phyloP scores from a whole-genome alignment of 1,284 basidiomycete species.

The Leucocoprinus gongylophorus region DNA sequence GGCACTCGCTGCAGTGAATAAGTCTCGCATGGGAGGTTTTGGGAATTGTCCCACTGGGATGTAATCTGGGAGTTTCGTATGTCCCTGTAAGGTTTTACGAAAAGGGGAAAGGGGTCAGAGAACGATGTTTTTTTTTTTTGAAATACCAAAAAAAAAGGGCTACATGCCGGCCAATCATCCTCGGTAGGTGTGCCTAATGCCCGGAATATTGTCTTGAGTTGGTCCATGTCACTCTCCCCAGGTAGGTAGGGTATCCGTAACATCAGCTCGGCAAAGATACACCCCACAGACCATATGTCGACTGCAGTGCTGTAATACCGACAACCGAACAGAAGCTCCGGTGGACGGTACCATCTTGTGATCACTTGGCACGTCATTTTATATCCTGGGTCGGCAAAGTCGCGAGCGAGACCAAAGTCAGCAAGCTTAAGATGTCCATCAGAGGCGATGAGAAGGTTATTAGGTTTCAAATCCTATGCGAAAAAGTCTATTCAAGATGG shows the following conservation, averaged over 20 bases:
- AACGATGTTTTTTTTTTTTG: no score
- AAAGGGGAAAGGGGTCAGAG: no score
- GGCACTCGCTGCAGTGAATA: constrained; percentile 87
- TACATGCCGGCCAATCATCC: constrained; percentile 87
- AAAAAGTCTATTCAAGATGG: neutral
- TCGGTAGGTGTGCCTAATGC: constrained; percentile 95
- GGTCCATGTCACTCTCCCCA: constrained; percentile 94
- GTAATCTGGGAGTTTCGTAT: constrained; percentile 87
- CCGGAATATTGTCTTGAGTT: constrained; percentile 90
- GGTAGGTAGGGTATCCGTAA: constrained; percentile 90
- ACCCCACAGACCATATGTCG: constrained; percentile 93
- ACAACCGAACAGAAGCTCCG: constrained; percentile 85
- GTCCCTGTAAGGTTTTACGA: constrained; percentile 48
- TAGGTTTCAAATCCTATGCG: constrained; percentile 91
- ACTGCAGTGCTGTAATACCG: constrained; percentile 85
- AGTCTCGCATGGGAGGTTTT: constrained; percentile 72
- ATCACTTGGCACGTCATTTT: constrained; percentile 99
- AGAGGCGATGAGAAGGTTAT: constrained; percentile 92
- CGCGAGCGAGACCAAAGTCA: constrained; percentile 97
- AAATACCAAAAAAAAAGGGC: neutral
- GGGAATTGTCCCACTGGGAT: constrained; percentile 78
- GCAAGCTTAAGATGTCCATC: constrained; percentile 94
- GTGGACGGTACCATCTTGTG: constrained; percentile 98
- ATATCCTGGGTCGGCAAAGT: constrained; percentile 87
- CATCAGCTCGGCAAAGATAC: constrained; percentile 96